Percentiles rank a stretch among this genome's conserved stretches.
Conservation (phyloP, 2,329 filamentous ascomycete genomes). For the Immersiporthe knoxdaviesiana region DNA sequence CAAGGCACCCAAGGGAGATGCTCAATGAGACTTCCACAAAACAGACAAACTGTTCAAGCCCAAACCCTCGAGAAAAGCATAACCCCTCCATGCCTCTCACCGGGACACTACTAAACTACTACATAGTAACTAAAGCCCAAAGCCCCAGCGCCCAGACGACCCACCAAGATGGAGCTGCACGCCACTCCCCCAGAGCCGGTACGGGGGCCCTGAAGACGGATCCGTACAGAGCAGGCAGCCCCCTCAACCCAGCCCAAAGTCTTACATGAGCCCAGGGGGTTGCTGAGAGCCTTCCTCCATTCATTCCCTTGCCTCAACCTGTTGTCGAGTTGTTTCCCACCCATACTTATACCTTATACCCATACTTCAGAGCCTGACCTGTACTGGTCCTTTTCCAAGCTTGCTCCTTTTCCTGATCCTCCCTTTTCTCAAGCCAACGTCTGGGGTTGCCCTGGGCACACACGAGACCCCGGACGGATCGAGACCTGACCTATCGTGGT, state of each 20-base stretch:
- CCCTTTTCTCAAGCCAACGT: background rate
- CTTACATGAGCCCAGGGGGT: background rate
- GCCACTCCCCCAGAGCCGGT: background rate
- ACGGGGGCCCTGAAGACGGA: background rate
- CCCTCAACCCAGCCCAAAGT: background rate
- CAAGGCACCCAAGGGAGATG: no score
- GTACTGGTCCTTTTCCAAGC: background rate
- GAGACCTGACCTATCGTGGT: background rate
- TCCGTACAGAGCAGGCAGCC: background rate
- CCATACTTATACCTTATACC: background rate
- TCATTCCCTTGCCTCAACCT: background rate
- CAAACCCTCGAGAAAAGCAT: background rate
- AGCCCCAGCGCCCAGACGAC: background rate
- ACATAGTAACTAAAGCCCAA: background rate
- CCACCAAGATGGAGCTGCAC: background rate
- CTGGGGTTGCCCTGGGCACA: background rate
- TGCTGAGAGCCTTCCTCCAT: background rate
- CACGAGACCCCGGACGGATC: background rate
- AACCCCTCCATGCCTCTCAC: background rate
- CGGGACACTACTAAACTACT: no score
- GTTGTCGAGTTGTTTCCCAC: background rate
- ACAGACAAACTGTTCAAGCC: background rate
- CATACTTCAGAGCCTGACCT: background rate
- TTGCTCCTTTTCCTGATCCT: background rate
- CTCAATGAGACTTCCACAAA: no score